Conservation (phyloP, 306 rosid genomes). For the Benincasa hispida region DNA sequence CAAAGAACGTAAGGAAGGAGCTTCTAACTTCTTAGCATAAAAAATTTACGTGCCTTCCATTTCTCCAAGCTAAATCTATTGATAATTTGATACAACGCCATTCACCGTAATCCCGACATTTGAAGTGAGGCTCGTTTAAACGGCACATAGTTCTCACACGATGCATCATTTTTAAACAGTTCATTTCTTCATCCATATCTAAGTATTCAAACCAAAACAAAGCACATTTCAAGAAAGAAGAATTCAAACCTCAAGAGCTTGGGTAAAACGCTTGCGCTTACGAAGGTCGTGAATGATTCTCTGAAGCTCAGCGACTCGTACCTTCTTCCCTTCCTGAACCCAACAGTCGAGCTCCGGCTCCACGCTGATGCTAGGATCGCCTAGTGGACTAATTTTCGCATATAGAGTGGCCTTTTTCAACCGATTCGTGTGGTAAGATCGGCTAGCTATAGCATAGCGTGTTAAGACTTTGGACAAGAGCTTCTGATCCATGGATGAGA, state of each 20-base stretch:
- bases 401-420: slow-evolving; percentile 43
- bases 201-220: not conserved
- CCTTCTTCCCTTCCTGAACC: slow-evolving; percentile 56
- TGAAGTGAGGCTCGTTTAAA: not conserved
- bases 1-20: not conserved
- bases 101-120: not conserved
- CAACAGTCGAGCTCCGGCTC: slow-evolving; percentile 60
- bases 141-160: not conserved
- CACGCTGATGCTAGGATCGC: slow-evolving; percentile 30
- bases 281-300: slow-evolving; percentile 76
- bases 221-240: not conserved
- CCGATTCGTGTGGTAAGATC: slow-evolving; percentile 57
- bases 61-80: not conserved
- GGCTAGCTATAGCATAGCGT: slow-evolving; percentile 12
- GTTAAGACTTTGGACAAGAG: slow-evolving; percentile 24
- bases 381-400: slow-evolving; percentile 61
- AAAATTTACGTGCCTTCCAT: not conserved
- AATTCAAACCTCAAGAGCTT: slow-evolving; percentile 51
- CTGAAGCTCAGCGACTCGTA: slow-evolving; percentile 55
- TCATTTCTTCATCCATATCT: not conserved
- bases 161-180: not conserved
- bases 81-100: not conserved
- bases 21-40: not conserved
- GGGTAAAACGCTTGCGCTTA: slow-evolving; percentile 59
- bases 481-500: slow-evolving; percentile 34